phyloP scores from a whole-genome alignment of 164 flowering plant genomes.

The Saururus chinensis region DNA sequence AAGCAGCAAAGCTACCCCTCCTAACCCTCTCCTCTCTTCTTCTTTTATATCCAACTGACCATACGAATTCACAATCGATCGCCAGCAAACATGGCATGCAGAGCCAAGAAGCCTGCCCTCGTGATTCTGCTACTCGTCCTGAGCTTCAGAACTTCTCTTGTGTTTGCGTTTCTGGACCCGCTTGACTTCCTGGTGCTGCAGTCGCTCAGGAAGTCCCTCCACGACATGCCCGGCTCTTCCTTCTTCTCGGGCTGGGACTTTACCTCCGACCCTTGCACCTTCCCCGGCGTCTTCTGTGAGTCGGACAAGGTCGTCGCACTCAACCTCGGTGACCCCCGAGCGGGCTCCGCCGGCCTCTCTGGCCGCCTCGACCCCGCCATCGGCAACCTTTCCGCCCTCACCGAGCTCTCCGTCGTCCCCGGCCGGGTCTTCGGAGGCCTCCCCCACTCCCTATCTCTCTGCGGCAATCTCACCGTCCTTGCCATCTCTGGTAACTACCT shows the following conservation, averaged over 20 bases:
- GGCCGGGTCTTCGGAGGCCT: constrained; percentile 65
- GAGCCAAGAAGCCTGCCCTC: not conserved
- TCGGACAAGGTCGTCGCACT: constrained; percentile 31
- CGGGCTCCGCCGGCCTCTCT: constrained; percentile 78
- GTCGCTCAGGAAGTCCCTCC: constrained; percentile 16
- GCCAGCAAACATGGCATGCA: no score
- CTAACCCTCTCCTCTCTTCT: no score
- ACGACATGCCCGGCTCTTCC: constrained; percentile 25
- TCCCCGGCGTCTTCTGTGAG: constrained; percentile 23
- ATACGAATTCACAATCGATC: no score
- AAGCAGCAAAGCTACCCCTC: no score
- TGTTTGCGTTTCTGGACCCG: constrained; percentile 18
- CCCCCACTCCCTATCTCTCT: constrained; percentile 45
- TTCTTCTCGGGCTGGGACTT: constrained; percentile 30
- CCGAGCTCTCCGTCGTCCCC: constrained; percentile 70
- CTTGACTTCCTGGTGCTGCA: constrained; percentile 26
- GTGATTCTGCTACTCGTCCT: no score
- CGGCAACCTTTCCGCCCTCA: constrained; percentile 59
- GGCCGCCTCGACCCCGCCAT: constrained; percentile 68
- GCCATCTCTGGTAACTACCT: constrained; percentile 69
- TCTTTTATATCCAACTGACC: no score
- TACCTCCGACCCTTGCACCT: constrained; percentile 31
- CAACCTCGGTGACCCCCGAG: constrained; percentile 79
- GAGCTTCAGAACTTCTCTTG: not conserved
- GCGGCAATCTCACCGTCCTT: constrained; percentile 50